Percentiles rank a stretch among this genome's conserved stretches.
phyloP scores from a whole-genome alignment of 1,284 basidiomycete genomes.

The Phenoliferia sp. region DNA sequence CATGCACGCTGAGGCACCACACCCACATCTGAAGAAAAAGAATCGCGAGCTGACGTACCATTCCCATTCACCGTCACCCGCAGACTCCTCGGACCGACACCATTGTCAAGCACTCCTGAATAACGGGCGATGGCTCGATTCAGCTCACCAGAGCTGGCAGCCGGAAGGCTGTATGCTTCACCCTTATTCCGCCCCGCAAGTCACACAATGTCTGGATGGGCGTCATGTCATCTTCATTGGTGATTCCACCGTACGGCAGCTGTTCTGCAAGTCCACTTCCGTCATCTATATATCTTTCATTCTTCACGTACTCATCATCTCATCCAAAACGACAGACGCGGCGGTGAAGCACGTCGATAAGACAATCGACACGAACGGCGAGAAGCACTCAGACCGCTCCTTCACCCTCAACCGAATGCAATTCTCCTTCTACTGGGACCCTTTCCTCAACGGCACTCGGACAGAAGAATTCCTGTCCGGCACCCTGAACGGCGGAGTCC shows the following conservation, averaged over 20 bases:
- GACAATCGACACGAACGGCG: conserved; percentile 50
- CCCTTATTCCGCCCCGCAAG: conserved; percentile 55
- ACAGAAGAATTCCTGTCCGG: conserved; percentile 46
- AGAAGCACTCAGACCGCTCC: conserved; percentile 55
- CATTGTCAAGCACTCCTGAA: conserved; percentile 67
- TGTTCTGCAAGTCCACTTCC: conserved; percentile 61
- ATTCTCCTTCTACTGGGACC: conserved; percentile 48
- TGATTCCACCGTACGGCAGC: conserved; percentile 72
- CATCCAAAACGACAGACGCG: conserved; percentile 23
- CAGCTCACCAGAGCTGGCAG: conserved; percentile 65
- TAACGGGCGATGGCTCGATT: conserved; percentile 72
- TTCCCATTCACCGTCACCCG: neutral
- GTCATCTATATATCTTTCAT: neutral
- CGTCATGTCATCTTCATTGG: conserved; percentile 65
- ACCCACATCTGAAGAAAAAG: too few species aligned
- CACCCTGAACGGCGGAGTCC: conserved; percentile 32
- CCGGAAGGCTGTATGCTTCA: conserved; percentile 77
- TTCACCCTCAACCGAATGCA: conserved; percentile 41
- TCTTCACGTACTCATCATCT: neutral
- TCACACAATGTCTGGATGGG: conserved; percentile 40
- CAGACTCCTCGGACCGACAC: conserved; percentile 65
- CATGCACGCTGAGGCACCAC: neutral
- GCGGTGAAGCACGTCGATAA: conserved; percentile 48
- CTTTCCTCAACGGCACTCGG: conserved; percentile 64
- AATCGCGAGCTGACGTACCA: neutral